These are phyloP conservation scores for Rhynchospora pubera DNA, from an alignment of 176 grass and related monocot genomes.

Conservation along the genomic window DNA sequence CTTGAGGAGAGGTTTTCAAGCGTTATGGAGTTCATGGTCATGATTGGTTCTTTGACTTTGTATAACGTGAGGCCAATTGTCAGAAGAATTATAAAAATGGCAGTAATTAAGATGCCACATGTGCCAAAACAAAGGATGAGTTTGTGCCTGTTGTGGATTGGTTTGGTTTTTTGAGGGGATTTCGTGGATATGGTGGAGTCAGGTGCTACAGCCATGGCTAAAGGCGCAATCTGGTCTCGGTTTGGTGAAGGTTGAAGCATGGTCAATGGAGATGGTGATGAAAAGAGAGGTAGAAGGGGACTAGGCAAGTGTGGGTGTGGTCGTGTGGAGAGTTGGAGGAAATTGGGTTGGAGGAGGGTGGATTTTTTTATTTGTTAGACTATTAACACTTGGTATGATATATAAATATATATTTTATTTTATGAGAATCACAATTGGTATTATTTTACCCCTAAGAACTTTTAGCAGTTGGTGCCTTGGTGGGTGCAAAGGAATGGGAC, in stretches of 20 bases:
- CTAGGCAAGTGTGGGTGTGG: background rate
- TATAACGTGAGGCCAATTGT: conserved; percentile 48
- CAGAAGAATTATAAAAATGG: conserved; percentile 39
- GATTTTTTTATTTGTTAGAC: conserved; percentile 11
- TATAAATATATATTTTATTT: too few species aligned
- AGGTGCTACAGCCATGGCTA: conserved; percentile 2
- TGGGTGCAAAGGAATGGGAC: background rate
- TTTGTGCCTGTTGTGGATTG: conserved; percentile 33
- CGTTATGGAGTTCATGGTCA: conserved; percentile 63
- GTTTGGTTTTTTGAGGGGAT: background rate
- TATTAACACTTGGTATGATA: conserved; percentile 4
- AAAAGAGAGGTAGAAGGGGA: background rate
- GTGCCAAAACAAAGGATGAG: conserved; percentile 46
- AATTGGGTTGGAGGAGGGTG: background rate
- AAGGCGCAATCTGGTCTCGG: background rate
- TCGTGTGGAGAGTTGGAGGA: background rate
- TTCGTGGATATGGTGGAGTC: background rate
- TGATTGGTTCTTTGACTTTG: conserved; percentile 58
- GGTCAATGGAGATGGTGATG: conserved; percentile 4
- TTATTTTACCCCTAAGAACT: background rate
- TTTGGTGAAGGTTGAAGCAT: conserved; percentile 6
- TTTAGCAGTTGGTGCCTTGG: background rate
- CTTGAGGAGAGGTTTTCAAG: conserved; percentile 17
- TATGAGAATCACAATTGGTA: background rate
- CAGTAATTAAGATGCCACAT: conserved; percentile 29